Evolutionary conservation across 108 stramenopile genomes (phyloP), one percentile per base, ranked within the genome.

Genomic region (Nitzschia inconspicua): DNA sequence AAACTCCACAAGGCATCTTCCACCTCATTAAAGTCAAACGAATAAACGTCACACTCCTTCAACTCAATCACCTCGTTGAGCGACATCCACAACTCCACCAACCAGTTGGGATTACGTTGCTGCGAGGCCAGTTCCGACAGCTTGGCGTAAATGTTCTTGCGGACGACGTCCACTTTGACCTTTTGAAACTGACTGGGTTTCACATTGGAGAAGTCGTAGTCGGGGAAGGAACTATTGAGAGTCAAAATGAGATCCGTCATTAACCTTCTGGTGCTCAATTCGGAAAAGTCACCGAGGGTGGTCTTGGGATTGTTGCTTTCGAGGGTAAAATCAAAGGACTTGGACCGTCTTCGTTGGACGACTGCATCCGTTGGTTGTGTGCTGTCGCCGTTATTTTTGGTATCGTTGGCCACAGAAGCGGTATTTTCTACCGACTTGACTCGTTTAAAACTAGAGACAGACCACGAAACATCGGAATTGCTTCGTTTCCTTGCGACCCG

Each of bases 201-300:
- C 27, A 86, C 72, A 42, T 73, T 75, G 0, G 73, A 73, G 76
- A 97, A 97, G 63, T 97, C 94, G 63, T 95, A 95, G 76, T 97
- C 96, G 3, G 95, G 94, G 63, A 97, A 97, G 47, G 77, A 76
- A 11, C 90, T 86, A 70, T 97, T 95, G 47, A 97, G 61, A 11
- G 96, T 97, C 41, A 89, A 57, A 47, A 97, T 95, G 7, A 97
- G 63, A 68, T 97, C 95, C 11, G 95, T 93, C 70, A 94, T 84
- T 10, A 94, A 79, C 51, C 91, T 71, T 18, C 93, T 70, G 22
- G 90, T 91, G 22, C 67, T 76, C 40, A 84, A 61, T 34, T 91
- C 88, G 3, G 72, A 82, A 57, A 92, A 79, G 19, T 84, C 81
- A 16, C 84, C 86, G 25, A 83, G 53, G 13, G 76, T 36, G 23